Conservation (phyloP, 441 rosid species). For the Pelargonium cotyledonis region DNA sequence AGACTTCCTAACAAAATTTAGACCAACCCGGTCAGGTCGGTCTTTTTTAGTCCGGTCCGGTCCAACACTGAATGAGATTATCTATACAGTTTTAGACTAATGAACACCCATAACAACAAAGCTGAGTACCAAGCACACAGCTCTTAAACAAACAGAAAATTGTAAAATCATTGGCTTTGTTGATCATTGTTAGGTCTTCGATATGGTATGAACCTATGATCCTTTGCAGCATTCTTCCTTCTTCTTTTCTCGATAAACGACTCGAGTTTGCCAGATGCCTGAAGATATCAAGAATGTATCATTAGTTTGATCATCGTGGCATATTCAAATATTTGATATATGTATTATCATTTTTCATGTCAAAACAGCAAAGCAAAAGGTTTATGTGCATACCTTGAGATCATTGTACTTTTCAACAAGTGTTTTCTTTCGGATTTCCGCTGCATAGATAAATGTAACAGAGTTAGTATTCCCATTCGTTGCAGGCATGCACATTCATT, state of each 20-base stretch:
- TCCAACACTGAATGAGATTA: too few species aligned
- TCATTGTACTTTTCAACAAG: slow-evolving; percentile 61
- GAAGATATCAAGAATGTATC: slow-evolving; percentile 11
- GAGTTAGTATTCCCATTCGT: slow-evolving; percentile 16
- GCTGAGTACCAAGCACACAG: background rate
- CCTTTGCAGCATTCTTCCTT: slow-evolving; percentile 81
- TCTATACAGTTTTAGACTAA: too few species aligned
- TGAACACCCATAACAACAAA: too few species aligned
- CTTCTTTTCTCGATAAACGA: slow-evolving; percentile 71
- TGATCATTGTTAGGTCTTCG: slow-evolving; percentile 40
- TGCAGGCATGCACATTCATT: background rate
- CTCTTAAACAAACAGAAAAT: background rate
- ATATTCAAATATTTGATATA: background rate
- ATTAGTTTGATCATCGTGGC: slow-evolving; percentile 1
- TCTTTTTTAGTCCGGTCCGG: too few species aligned
- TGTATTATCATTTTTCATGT: background rate
- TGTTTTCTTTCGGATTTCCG: slow-evolving; percentile 64
- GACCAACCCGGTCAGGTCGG: too few species aligned
- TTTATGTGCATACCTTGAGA: slow-evolving; percentile 55
- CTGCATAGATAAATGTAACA: slow-evolving; percentile 38
- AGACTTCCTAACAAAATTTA: too few species aligned
- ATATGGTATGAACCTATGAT: slow-evolving; percentile 72
- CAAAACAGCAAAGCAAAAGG: background rate
- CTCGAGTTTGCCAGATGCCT: slow-evolving; percentile 76
- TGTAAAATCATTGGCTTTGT: slow-evolving; percentile 21